These are phyloP conservation scores for Strobilomyces confusus DNA, from an alignment of 768 basidiomycete species.

Conservation along the genomic window DNA sequence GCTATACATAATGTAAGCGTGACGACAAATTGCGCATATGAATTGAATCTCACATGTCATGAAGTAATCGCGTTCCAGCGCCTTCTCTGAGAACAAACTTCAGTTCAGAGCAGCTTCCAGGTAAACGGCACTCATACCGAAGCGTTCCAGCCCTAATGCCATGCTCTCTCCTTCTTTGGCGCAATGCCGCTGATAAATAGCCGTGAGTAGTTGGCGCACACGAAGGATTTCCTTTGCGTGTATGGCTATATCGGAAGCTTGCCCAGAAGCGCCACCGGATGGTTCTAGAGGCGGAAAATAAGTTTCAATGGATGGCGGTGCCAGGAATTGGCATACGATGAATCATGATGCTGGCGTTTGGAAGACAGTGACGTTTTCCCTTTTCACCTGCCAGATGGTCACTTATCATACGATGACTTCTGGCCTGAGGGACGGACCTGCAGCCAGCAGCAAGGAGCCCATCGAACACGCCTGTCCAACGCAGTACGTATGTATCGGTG, in stretches of 20 bases:
- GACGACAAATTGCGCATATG: constrained; percentile 14
- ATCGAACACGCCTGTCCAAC: constrained; percentile 94
- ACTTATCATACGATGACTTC: constrained; percentile 9
- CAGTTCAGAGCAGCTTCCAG: constrained; percentile 22
- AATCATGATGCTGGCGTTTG: constrained; percentile 97
- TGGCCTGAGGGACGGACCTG: constrained; percentile 42
- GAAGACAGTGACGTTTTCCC: constrained; percentile 88
- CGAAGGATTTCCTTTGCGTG: constrained; percentile 95
- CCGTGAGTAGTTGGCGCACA: constrained; percentile 76
- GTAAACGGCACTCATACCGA: constrained; percentile 51
- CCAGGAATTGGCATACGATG: constrained; percentile 61
- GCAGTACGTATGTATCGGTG: constrained; percentile 95
- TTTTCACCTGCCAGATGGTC: constrained; percentile 53
- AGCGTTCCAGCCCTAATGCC: constrained; percentile 64
- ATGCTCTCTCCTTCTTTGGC: constrained; percentile 58
- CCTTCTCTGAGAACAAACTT: constrained; percentile 54
- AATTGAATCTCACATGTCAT: constrained; percentile 64
- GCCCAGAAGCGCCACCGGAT: constrained; percentile 92
- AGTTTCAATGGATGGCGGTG: constrained; percentile 3
- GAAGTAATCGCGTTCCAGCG: constrained; percentile 93
- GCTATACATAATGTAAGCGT: constrained; percentile 43
- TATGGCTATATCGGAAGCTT: constrained; percentile 96
- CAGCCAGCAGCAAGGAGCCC: constrained; percentile 90
- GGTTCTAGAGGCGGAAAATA: constrained; percentile 58
- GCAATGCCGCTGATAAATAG: constrained; percentile 89